Evolutionary conservation across 1,139 yeast species (phyloP).

Genomic region (Zhuliangozyma parablackwelliae): DNA sequence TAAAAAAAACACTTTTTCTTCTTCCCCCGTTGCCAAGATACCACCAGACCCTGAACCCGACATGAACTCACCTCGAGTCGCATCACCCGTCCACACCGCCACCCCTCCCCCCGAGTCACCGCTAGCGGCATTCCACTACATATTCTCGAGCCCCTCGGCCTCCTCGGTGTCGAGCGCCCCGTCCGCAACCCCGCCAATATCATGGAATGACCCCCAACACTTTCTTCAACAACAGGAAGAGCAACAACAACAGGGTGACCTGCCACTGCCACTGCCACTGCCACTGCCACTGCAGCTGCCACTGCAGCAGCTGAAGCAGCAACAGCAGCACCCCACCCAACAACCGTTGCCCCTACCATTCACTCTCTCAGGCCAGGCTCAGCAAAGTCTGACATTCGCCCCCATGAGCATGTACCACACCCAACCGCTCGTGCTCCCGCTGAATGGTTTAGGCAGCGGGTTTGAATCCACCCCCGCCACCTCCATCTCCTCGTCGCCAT

Average conservation of each 20-base stretch:
- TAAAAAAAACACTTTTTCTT: conserved; percentile 7
- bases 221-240: conserved; percentile 1
- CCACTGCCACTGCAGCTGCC: no score
- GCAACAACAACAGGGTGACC: no score
- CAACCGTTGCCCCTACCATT: no score
- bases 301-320: no score
- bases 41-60: background rate
- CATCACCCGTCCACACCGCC: conserved; percentile 2
- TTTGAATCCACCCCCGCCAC: conserved; percentile 1
- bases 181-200: background rate
- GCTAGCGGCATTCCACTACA: conserved; percentile 3
- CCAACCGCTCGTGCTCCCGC: no score
- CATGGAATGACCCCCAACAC: background rate
- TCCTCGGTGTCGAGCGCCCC: conserved; percentile 3
- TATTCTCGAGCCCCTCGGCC: conserved; percentile 2
- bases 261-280: no score
- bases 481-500: conserved; percentile 5
- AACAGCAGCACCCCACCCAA: background rate
- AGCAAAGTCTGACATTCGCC: no score
- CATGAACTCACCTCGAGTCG: conserved; percentile 3
- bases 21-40: no score
- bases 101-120: conserved; percentile 6
- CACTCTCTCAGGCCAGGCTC: background rate
- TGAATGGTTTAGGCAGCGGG: no score
- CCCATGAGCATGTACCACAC: no score